A percentile compares a stretch with the other conserved stretches of the same genome.
Evolutionary conservation across 192 early-diverging fungal species (phyloP).

Genomic region (Coemansia sp.): DNA sequence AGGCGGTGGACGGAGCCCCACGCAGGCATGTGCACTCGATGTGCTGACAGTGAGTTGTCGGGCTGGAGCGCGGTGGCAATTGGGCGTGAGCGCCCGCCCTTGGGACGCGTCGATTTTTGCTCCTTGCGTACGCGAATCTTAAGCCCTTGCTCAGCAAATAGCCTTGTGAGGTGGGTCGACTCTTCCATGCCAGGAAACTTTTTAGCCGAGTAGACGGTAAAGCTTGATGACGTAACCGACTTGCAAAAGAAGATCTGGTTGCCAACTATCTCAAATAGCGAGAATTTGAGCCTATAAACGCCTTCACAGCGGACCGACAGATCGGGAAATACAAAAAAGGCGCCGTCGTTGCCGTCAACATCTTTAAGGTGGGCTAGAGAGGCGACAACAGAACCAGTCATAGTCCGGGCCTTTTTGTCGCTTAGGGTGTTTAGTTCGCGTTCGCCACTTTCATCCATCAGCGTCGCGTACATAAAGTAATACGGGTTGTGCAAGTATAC

Average conservation of each 20-base stretch:
- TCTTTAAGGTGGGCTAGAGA: slow-evolving; percentile 90
- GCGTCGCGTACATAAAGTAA: slow-evolving; percentile 95
- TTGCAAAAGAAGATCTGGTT: slow-evolving; percentile 88
- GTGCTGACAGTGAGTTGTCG: slow-evolving; percentile 1
- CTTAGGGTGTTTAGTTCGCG: slow-evolving; percentile 85
- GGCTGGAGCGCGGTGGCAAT: slow-evolving; percentile 31
- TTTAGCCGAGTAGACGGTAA: slow-evolving; percentile 90
- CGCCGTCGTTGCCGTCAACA: slow-evolving; percentile 81
- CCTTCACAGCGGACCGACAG: slow-evolving; percentile 94
- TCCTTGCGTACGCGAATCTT: slow-evolving; percentile 95
- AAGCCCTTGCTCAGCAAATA: slow-evolving; percentile 95
- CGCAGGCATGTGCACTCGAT: slow-evolving; percentile 11
- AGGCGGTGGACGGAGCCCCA: slow-evolving; percentile 26
- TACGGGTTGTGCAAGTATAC: slow-evolving; percentile 76
- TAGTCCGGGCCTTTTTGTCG: slow-evolving; percentile 86
- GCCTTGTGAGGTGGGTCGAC: slow-evolving; percentile 81
- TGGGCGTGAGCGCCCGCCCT: slow-evolving; percentile 43
- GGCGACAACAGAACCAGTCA: slow-evolving; percentile 92
- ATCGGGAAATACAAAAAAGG: slow-evolving; percentile 97
- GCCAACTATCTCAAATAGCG: slow-evolving; percentile 88
- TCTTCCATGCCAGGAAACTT: slow-evolving; percentile 98
- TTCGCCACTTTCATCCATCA: slow-evolving; percentile 77
- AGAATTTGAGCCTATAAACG: slow-evolving; percentile 78
- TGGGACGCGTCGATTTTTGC: slow-evolving; percentile 47
- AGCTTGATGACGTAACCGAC: slow-evolving; percentile 79